Conservation (phyloP, 345 rosid species). For the Ceriops zippeliana region DNA sequence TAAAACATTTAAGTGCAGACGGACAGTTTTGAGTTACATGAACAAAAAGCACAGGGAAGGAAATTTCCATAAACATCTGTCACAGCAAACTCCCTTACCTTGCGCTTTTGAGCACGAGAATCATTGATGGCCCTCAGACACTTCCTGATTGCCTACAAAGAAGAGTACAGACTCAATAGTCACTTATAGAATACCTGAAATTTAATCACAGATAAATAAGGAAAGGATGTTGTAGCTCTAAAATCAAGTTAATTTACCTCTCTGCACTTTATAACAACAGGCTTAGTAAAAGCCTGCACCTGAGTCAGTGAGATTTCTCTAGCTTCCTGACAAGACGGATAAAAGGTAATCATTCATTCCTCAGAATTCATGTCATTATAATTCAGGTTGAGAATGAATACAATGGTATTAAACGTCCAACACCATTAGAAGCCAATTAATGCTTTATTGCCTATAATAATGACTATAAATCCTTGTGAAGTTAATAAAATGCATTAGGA, state of each 20-base stretch:
- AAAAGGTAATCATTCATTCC: slow-evolving; percentile 17
- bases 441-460: background rate
- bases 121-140: slow-evolving; percentile 89
- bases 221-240: background rate
- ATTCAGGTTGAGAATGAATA: too few relatives aligned
- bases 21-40: background rate
- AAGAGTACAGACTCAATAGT: background rate
- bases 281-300: slow-evolving; percentile 53
- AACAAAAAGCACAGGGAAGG: background rate
- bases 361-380: background rate
- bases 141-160: slow-evolving; percentile 72
- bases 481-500: background rate
- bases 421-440: background rate
- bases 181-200: slow-evolving; percentile 3
- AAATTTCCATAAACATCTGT: background rate
- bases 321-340: slow-evolving; percentile 58
- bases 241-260: slow-evolving; percentile 54
- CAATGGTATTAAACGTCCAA: background rate
- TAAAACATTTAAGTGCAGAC: background rate
- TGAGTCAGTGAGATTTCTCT: slow-evolving; percentile 69
- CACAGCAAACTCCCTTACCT: slow-evolving; percentile 42
- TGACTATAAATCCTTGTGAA: background rate
- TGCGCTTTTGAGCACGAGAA: slow-evolving; percentile 95
- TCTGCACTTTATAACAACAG: slow-evolving; percentile 69
- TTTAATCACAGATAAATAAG: background rate